Conservation (phyloP, 1,284 basidiomycete species). For the Fistulinella staudtii region DNA sequence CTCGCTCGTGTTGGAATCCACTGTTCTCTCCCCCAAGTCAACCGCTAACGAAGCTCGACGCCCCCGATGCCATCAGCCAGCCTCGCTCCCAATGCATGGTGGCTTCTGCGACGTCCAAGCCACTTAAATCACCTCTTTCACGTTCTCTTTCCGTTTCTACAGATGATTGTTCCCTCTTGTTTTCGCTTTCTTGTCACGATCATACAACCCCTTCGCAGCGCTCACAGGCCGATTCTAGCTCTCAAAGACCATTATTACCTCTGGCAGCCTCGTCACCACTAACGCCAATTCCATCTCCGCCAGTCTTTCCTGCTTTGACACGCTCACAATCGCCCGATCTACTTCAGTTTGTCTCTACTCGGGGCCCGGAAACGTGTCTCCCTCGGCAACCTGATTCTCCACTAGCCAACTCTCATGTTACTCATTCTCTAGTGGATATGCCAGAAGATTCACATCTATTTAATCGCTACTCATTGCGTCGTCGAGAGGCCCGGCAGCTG, state of each 20-base stretch:
- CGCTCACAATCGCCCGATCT: slow-evolving; percentile 26
- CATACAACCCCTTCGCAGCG: slow-evolving; percentile 16
- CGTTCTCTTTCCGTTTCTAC: slow-evolving; percentile 10
- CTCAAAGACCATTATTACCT: not conserved
- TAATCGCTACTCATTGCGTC: slow-evolving; percentile 48
- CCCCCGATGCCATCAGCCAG: not conserved
- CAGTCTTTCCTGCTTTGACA: not conserved
- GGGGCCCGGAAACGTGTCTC: not conserved
- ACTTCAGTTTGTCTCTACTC: slow-evolving; percentile 17
- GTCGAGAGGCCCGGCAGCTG: slow-evolving; percentile 46
- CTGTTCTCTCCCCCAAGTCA: slow-evolving; percentile 21
- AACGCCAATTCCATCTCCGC: slow-evolving; percentile 24
- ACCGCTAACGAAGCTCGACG: not conserved
- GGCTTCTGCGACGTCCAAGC: slow-evolving; percentile 2
- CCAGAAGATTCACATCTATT: slow-evolving; percentile 19
- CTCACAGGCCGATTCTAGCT: slow-evolving; percentile 3
- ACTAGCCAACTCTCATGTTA: not conserved
- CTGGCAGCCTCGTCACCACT: slow-evolving; percentile 20
- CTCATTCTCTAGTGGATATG: slow-evolving; percentile 2
- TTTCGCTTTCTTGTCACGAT: slow-evolving; percentile 16
- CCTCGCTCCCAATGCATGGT: not conserved
- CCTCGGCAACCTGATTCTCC: not conserved
- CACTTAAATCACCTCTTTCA: not conserved
- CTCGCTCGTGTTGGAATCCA: slow-evolving; percentile 11
- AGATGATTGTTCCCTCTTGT: slow-evolving; percentile 8